These are phyloP conservation scores for Phaeolepiota aurea DNA, from an alignment of 768 basidiomycete genomes.

Conservation along the genomic window DNA sequence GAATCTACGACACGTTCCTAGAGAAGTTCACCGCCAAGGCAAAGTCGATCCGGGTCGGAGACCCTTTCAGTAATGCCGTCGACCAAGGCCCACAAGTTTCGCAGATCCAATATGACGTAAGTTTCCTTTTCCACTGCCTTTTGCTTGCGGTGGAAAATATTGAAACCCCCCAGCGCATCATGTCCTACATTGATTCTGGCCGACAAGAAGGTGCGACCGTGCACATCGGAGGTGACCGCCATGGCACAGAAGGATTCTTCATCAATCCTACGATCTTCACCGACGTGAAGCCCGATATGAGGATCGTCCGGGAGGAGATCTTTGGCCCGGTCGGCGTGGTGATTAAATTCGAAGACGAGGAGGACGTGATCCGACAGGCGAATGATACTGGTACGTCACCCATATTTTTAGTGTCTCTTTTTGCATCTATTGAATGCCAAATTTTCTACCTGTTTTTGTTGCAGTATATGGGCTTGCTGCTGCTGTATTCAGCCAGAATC, in stretches of 20 bases:
- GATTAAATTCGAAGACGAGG: constrained; percentile 65
- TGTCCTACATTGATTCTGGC: constrained; percentile 72
- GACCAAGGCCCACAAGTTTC: constrained; percentile 80
- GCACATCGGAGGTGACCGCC: constrained; percentile 56
- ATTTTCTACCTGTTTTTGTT: no score
- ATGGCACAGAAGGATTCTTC: constrained; percentile 44
- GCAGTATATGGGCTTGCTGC: constrained; percentile 75
- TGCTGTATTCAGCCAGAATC: constrained; percentile 75
- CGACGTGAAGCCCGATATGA: constrained; percentile 58
- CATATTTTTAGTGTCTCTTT: not conserved
- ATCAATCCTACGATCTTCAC: constrained; percentile 73
- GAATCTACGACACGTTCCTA: constrained; percentile 78
- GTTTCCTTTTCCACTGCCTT: constrained; percentile 16
- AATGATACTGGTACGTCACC: constrained; percentile 56
- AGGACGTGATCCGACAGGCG: constrained; percentile 61
- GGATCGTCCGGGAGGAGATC: constrained; percentile 69
- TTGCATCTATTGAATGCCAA: not conserved
- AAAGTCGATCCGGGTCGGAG: constrained; percentile 51
- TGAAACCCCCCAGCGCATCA: constrained; percentile 56
- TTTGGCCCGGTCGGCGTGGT: constrained; percentile 77
- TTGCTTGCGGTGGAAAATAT: not conserved
- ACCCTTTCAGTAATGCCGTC: constrained; percentile 53
- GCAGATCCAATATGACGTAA: constrained; percentile 62
- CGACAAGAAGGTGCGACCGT: constrained; percentile 64
- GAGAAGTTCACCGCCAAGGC: constrained; percentile 49